Base-by-base conservation (phyloP, 495 filamentous ascomycete species). In the Sordaria brevicollis region DNA sequence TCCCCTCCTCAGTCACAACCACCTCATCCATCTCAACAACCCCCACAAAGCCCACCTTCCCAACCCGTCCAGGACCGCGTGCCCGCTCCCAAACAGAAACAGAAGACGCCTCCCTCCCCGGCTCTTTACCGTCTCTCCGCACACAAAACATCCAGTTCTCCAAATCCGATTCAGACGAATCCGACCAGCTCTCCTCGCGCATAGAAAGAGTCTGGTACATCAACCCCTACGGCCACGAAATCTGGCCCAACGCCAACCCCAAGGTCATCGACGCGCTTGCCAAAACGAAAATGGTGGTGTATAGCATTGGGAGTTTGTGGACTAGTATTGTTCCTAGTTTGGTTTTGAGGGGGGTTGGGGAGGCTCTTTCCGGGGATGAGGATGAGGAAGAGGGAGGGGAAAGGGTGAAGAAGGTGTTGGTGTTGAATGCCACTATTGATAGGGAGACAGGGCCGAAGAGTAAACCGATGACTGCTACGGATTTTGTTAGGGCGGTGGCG, bases 201-300 rank as follows among this genome's bases (percentile, higher is more conserved):
- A 97, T 98, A 72, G 81, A 87, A 73, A 85, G 94, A 7, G 86
- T 98, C 72, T 97, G 92, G 93, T 98, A 97, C 81, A 97, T 98
- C 80, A 97, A 97, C 78, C 93, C 93, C 1, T 98, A 97, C 81
- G 94, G 94, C 33, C 86, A 87, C 74, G 93, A 97, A 79, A 97
- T 98, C 76, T 86, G 89, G 31, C 91, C 92, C 0, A 80, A 87
- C 0, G 90, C 92, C 2, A 97, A 96, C 75, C 90, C 92, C 0
- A 89, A 91, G 31, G 93, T 94, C 0, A 72, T 97, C 3, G 83
- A 86, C 9, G 87, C 90, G 33, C 76, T 97, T 0, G 76, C 82
- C 15, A 77, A 79, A 35, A 86, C 91, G 0, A 83, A 87, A 36
- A 87, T 88, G 11, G 84, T 97, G 19, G 86, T 97, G 69, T 97